Base-by-base conservation (phyloP, 192 early-diverging fungal genomes). In the Hyaloraphidium curvatum region DNA sequence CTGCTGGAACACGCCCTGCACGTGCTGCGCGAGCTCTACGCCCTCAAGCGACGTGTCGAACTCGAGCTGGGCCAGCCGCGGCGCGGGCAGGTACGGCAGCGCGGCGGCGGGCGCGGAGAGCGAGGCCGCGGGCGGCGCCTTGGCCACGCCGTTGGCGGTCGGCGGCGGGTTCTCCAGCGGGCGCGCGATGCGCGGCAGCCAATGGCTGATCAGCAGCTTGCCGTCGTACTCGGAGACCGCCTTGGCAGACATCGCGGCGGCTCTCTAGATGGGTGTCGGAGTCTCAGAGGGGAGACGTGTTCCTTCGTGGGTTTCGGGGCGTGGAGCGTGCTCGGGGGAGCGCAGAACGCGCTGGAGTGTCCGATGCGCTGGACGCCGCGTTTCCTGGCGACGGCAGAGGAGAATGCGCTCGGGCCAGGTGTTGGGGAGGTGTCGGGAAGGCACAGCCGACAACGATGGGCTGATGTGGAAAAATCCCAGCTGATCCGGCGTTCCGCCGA, bases 151-250 rank as follows among this genome's bases (percentile, higher is more conserved):
- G 19, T 48, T 48, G 40, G 61, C 14, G 21, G 28, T 9, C 3
- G 23, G 21, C 3, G 41, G 54, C 30, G 57, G 50, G 25, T 27
- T 60, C 51, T n/a, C 25, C 74, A 67, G 35, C 77, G 67, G 25
- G 73, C 66, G 26, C 78, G 87, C 50, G 80, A 79, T 59, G 74
- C 73, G 52, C 73, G 71, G 81, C 26, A 97, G 78, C 70, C 81
- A 87, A 69, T 93, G 73, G 52, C 84, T 79, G 54, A 97, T 80
- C 62, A 97, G 74, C 48, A 87, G 82, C 77, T 97, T 97, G 62
- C 94, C 94, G 66, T 97, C 91, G 70, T 83, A 97, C 73, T 97
- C 91, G 59, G 87, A 85, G 59, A 95, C 83, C 50, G 91, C 82
- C 67, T 91, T 90, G 51, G 86, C 86, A 37, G 82, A 84, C 83